phyloP scores from a whole-genome alignment of 306 rosid genomes.

The Cucurbita ficifolia region DNA sequence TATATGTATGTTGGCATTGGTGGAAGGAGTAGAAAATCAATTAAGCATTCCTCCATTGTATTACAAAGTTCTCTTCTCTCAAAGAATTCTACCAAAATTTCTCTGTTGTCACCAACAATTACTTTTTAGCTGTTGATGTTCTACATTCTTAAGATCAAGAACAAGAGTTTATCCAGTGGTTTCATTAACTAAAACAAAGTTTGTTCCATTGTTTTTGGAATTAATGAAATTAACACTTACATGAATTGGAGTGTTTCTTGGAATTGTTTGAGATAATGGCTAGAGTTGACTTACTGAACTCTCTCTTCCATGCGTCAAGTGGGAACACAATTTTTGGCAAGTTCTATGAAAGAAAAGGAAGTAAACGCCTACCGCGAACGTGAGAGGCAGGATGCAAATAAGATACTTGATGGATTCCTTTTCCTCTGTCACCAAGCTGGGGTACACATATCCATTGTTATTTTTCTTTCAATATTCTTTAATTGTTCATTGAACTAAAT shows the following conservation, averaged over 20 bases:
- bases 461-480: neutral
- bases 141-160: neutral
- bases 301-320: conserved; percentile 18
- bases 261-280: neutral
- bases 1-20: too few relatives aligned
- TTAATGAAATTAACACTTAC: neutral
- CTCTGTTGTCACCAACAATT: too few relatives aligned
- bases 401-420: conserved; percentile 39
- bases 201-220: neutral
- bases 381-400: conserved; percentile 45
- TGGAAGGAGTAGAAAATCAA: too few relatives aligned
- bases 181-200: neutral
- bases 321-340: conserved; percentile 53
- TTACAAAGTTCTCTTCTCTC: too few relatives aligned
- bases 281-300: neutral
- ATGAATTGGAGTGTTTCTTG: neutral
- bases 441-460: conserved; percentile 26
- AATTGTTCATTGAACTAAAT: neutral
- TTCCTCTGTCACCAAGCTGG: conserved; percentile 45
- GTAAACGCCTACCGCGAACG: conserved; percentile 43
- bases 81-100: too few relatives aligned
- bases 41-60: too few relatives aligned
- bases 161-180: neutral
- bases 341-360: conserved; percentile 29
- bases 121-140: neutral